Base-by-base conservation (phyloP, 768 basidiomycete species). In the Kondoa malvinella region DNA sequence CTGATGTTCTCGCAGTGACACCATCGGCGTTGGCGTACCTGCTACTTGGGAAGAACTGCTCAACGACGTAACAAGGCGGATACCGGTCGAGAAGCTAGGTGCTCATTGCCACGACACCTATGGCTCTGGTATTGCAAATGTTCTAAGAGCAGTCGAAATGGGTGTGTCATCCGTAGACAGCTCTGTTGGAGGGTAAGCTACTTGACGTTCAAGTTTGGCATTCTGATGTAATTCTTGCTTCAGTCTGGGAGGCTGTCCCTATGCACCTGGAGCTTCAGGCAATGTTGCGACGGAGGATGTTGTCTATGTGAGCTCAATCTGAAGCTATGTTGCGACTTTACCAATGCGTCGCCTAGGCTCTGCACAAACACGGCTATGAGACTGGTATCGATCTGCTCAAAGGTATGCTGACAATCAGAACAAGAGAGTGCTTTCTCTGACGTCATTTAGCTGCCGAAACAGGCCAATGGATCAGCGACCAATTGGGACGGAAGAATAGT, bases 261-360 rank as follows among this genome's bases (percentile, higher is more conserved):
- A 89, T 77, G 91, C 92, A 1, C 94, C 92, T 1, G 92, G 92
- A 3, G 92, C 92, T 16, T 92, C 90, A 0, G 92, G 94, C 17
- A 95, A 95, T 72, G 88, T 95, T 21, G 86, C 90, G 0, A 96
- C 94, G 0, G 92, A 97, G 71, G 80, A 71, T 67, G 59, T 76
- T 72, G 88, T 94, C 72, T 50, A 50, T 21, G 58, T 59, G 58
- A 59, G 27, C 58, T 59, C 12, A 25, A 56, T 14, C 50, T 25
- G 50, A 56, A 14, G 14, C 30, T 59, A 12, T 4, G 4, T 25
- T 25, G 58, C 27, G 58, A 59, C 21, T 12, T 14, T 25, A 25
- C 25, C 12, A 59, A 32, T 16, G 33, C 30, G 83, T 94, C 0
- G 80, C 94, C 8, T 91, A 95, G 70, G 87, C 88, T 0, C 81